These are phyloP conservation scores for Termitomyces sp. DNA, from an alignment of 768 basidiomycete genomes.

Conservation along the genomic window DNA sequence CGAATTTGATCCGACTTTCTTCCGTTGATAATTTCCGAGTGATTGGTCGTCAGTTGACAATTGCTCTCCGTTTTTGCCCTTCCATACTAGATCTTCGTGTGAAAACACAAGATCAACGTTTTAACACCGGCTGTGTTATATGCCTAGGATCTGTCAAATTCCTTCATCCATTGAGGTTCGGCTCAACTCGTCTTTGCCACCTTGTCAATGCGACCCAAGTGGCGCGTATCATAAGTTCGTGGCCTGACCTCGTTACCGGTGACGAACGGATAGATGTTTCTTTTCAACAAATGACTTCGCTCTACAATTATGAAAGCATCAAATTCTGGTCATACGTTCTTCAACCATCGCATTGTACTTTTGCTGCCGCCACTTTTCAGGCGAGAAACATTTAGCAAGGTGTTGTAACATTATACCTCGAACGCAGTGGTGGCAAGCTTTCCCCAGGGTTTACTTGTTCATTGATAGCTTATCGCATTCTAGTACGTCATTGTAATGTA, in stretches of 20 bases:
- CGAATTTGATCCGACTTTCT: constrained; percentile 31
- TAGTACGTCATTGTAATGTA: too few relatives aligned
- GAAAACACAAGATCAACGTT: constrained; percentile 28
- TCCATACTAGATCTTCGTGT: constrained; percentile 33
- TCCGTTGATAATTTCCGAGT: constrained; percentile 14
- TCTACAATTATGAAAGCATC: constrained; percentile 18
- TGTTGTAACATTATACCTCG: too few relatives aligned
- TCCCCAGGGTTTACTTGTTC: too few relatives aligned
- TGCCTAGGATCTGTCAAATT: constrained; percentile 31
- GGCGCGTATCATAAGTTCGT: constrained; percentile 9
- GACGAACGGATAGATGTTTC: too few relatives aligned
- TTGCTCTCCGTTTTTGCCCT: too few relatives aligned
- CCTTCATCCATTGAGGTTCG: background rate
- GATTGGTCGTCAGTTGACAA: too few relatives aligned
- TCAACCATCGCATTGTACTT: too few relatives aligned
- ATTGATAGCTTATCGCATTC: too few relatives aligned
- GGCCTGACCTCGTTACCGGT: too few relatives aligned
- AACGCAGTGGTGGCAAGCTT: too few relatives aligned
- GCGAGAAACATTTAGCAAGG: constrained; percentile 31
- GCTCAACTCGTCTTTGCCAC: background rate
- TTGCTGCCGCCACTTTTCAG: constrained; percentile 29
- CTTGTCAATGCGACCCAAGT: background rate
- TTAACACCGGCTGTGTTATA: constrained; percentile 30
- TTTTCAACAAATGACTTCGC: background rate
- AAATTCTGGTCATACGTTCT: too few relatives aligned